phyloP scores from a whole-genome alignment of 768 basidiomycete species.

The Tylopilus rubrobrunneus region DNA sequence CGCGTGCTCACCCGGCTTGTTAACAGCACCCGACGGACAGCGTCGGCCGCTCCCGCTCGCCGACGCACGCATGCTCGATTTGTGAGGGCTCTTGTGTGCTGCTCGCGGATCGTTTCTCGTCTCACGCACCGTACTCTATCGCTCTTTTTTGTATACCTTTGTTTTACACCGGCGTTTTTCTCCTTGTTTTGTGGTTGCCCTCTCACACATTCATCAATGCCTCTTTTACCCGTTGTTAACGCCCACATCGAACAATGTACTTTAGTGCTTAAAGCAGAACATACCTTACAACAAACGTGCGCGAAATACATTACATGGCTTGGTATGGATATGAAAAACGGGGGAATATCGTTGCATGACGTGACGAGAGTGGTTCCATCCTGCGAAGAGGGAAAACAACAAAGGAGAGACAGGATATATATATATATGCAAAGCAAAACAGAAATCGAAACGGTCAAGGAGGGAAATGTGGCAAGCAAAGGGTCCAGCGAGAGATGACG shows the following conservation, averaged over 20 bases:
- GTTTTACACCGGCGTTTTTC: not conserved
- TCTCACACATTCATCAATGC: not conserved
- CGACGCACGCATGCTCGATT: conserved; percentile 31
- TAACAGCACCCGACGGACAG: conserved; percentile 29
- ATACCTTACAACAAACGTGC: conserved; percentile 19
- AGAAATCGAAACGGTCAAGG: not conserved
- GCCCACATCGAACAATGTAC: conserved; percentile 10
- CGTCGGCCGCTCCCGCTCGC: conserved; percentile 29
- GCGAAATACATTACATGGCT: conserved; percentile 23
- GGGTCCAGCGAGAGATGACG: conserved; percentile 20
- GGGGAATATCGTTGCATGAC: conserved; percentile 18
- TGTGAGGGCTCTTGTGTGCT: conserved; percentile 11
- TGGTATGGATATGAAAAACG: conserved; percentile 21
- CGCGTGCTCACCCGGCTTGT: not conserved
- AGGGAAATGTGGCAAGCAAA: too few relatives aligned
- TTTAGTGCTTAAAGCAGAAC: conserved; percentile 8
- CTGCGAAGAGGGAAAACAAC: not conserved
- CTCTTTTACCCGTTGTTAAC: not conserved
- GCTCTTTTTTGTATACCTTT: not conserved
- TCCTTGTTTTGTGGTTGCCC: not conserved
- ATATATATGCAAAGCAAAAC: not conserved
- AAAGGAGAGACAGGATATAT: not conserved
- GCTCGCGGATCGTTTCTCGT: not conserved
- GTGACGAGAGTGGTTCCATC: conserved; percentile 11
- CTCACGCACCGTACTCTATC: not conserved